Evolutionary conservation across 305 asterid species (phyloP).

Genomic region (Coffea humblotiana): DNA sequence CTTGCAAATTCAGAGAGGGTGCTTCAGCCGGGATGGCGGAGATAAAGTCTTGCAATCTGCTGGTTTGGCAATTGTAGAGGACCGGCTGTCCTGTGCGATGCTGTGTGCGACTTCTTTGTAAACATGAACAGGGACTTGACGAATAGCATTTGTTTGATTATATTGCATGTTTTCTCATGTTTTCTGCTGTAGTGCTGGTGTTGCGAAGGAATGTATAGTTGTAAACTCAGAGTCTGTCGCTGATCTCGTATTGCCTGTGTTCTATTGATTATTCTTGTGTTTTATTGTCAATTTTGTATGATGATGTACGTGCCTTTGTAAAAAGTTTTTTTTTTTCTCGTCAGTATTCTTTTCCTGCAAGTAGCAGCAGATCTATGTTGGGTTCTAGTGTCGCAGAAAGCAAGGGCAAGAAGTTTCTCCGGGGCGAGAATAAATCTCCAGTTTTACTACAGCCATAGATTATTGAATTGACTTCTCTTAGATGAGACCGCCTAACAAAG

Average conservation of each 20-base stretch:
- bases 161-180: slow-evolving; percentile 23
- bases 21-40: slow-evolving; percentile 88
- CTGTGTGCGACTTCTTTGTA: slow-evolving; percentile 31
- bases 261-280: slow-evolving; percentile 23
- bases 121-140: slow-evolving; percentile 29
- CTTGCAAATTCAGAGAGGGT: slow-evolving; percentile 55
- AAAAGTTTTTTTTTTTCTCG: not conserved
- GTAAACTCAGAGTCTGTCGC: slow-evolving; percentile 40
- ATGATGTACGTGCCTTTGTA: not conserved
- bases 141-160: slow-evolving; percentile 32
- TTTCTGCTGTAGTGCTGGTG: slow-evolving; percentile 34
- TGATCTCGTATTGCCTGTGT: slow-evolving; percentile 34
- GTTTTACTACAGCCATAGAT: too few species aligned
- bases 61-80: slow-evolving; percentile 20
- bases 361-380: not conserved
- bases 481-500: too few species aligned
- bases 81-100: slow-evolving; percentile 20
- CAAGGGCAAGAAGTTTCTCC: too few species aligned
- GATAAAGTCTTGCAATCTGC: slow-evolving; percentile 44
- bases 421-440: too few species aligned
- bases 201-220: slow-evolving; percentile 55
- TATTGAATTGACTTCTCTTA: too few species aligned
- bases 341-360: not conserved
- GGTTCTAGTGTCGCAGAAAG: too few species aligned
- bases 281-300: not conserved